Conservation (phyloP, 1,284 basidiomycete genomes). For the Leccinum cinnamomeum region DNA sequence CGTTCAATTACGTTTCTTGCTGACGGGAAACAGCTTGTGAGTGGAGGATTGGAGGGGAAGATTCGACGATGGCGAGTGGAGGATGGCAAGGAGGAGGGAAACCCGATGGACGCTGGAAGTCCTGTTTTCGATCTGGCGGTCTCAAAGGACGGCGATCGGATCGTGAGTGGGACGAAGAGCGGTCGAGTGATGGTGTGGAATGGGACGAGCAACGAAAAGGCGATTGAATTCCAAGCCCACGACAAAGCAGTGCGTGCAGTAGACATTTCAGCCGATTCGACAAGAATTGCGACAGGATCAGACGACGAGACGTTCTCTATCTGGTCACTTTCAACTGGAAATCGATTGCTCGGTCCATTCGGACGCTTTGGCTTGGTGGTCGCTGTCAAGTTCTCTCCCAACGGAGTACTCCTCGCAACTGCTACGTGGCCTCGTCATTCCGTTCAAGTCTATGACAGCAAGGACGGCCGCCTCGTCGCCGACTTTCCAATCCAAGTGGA, state of each 20-base stretch:
- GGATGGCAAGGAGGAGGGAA: not conserved
- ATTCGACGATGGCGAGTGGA: not conserved
- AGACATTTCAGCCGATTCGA: not conserved
- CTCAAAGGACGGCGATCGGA: not conserved
- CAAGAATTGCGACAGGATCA: not conserved
- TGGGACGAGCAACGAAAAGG: not conserved
- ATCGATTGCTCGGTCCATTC: not conserved
- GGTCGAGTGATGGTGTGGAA: not conserved
- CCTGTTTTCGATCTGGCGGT: not conserved
- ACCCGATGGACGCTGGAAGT: not conserved
- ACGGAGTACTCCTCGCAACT: not conserved
- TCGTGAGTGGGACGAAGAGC: not conserved
- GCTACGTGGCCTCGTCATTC: not conserved
- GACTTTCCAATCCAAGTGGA: not conserved
- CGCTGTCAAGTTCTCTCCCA: not conserved
- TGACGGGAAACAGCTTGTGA: not conserved
- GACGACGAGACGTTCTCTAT: not conserved
- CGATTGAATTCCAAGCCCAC: not conserved
- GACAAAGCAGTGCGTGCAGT: not conserved
- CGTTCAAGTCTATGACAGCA: not conserved
- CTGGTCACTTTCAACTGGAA: not conserved
- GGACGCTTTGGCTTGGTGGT: not conserved
- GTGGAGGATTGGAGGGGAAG: not conserved
- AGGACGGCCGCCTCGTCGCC: not conserved
- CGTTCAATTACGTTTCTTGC: not conserved